A percentile compares a stretch with the other conserved stretches of the same genome.
Evolutionary conservation across 2,329 filamentous ascomycete species (phyloP).

Genomic region (Fusarium fracticaudum): DNA sequence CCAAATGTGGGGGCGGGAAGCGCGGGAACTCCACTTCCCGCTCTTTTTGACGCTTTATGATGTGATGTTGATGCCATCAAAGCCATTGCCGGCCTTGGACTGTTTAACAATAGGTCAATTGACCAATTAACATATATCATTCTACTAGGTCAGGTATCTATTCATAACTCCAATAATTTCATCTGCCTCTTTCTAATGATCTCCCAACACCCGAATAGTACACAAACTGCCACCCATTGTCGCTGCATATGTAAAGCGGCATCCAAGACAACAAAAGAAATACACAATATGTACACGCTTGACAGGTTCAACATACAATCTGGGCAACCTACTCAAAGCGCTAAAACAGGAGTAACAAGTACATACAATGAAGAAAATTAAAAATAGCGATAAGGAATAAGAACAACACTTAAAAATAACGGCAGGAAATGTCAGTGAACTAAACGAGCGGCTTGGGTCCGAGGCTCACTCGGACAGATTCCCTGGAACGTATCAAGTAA

Average conservation of each 20-base stretch:
- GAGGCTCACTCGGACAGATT: background rate
- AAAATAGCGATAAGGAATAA: background rate
- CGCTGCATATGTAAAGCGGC: background rate
- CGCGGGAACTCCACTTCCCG: constrained; percentile 16
- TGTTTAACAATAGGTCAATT: background rate
- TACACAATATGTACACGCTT: background rate
- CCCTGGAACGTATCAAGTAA: background rate
- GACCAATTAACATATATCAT: background rate
- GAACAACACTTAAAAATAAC: background rate
- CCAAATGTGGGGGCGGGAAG: constrained; percentile 6
- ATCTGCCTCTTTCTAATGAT: background rate
- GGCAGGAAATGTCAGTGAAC: background rate
- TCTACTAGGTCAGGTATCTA: background rate
- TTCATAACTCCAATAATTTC: background rate
- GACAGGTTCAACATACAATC: background rate
- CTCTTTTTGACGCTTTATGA: background rate
- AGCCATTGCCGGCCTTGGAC: background rate
- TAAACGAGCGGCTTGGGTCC: background rate
- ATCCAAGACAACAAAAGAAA: background rate
- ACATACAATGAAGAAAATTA: background rate
- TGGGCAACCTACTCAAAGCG: background rate
- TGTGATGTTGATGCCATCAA: background rate
- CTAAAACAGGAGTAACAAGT: background rate
- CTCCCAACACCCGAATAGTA: background rate
- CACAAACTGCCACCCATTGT: background rate